A percentile compares a stretch with the other conserved stretches of the same genome.
Evolutionary conservation across 306 rosid species (phyloP).

Genomic region (Vicia sativa): DNA sequence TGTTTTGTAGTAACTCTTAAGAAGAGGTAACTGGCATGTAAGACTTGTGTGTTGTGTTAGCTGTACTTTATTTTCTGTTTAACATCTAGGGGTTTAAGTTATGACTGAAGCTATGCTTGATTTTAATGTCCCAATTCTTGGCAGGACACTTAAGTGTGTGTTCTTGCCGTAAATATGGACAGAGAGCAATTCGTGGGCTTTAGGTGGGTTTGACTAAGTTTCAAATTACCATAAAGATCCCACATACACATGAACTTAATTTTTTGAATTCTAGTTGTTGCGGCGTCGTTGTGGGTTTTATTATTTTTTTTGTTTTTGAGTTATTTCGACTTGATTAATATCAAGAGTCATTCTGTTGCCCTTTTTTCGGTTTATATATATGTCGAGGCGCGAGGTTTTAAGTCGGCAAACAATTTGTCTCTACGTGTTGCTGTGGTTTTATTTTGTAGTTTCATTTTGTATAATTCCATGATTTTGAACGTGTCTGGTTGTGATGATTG

Average conservation of each 20-base stretch:
- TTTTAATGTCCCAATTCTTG: constrained; percentile 83
- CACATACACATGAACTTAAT: constrained; percentile 33
- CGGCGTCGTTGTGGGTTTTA: background rate
- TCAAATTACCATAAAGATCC: constrained; percentile 61
- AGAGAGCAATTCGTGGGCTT: constrained; percentile 58
- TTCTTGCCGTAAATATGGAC: constrained; percentile 82
- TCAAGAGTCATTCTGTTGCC: background rate
- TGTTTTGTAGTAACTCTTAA: background rate
- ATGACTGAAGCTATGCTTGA: background rate
- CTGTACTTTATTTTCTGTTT: background rate
- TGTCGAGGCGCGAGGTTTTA: background rate
- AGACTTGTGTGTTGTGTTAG: background rate
- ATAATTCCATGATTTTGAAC: background rate
- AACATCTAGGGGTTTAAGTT: constrained; percentile 15
- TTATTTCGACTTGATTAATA: background rate
- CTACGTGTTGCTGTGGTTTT: background rate
- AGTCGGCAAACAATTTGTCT: background rate
- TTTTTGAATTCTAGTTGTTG: constrained; percentile 27
- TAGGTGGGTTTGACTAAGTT: constrained; percentile 66
- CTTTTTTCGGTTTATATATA: background rate
- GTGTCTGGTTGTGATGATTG: constrained; percentile 21
- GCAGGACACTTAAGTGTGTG: constrained; percentile 67
- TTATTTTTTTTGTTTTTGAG: too few relatives aligned
- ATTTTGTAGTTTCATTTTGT: background rate
- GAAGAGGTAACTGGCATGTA: background rate